Evolutionary conservation across 2,329 filamentous ascomycete genomes (phyloP), one percentile per base, ranked within the genome.

Genomic region (Microascus cirrosus): DNA sequence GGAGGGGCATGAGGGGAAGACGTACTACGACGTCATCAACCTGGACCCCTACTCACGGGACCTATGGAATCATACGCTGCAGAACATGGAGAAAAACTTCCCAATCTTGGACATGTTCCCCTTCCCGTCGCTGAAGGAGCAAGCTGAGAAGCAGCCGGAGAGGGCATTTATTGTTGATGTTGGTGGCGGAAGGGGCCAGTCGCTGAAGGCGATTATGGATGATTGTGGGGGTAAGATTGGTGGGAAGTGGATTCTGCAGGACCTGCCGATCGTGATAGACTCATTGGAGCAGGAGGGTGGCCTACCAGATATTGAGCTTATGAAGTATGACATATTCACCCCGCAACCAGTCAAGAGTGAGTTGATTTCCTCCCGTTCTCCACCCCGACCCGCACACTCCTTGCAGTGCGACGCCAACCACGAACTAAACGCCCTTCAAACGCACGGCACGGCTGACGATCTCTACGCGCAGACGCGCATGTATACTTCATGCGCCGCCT

Each of bases 261-360:
- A 71, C n/a, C 59, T 71, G 13, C 63, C 67, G 1, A 62, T 64
- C n/a, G 69, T 71, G 20, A 66, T 72, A 22, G 64, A 68, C 58
- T 59, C 62, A 1, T 59, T 69, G 58, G 61, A 60, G 34, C 58
- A 60, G 2, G 64, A 63, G 32, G 65, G n/a, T n/a, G n/a, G 67
- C 8, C 57, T 65, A 10, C 61, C 61, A 0, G 63, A 59, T 15
- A 64, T 69, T 54, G 64, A 69, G 42, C 57, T 63, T 20, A 67
- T 67, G 65, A 60, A 61, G 22, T 65, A 66, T 53, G 65, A 67
- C 53, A 62, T 63, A 28, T 64, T 65, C 45, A 65, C 60, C 0
- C 63, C 62, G 18, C 65, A 66, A 55, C 64, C 66, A 1, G 61
- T 66, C 2, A 64, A 66, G 57, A 65, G 63, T 64, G 58, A 11